Evolutionary conservation across 2,329 filamentous ascomycete species (phyloP).

Genomic region (Ceratocystis cubensis): DNA sequence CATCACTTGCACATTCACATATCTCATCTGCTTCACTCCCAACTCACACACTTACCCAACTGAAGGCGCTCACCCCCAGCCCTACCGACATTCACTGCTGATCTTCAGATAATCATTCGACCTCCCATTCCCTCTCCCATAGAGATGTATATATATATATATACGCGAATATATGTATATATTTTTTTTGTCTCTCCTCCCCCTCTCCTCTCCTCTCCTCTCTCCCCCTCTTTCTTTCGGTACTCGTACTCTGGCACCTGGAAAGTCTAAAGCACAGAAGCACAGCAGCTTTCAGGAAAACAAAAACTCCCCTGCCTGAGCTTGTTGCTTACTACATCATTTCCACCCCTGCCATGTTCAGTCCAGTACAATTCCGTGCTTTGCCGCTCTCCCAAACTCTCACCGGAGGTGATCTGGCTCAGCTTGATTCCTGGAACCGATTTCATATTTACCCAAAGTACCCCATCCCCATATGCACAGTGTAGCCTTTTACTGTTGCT

Average conservation of each 20-base stretch:
- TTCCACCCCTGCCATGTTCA: slow-evolving; percentile 6
- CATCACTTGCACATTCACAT: not conserved
- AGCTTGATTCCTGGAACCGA: not conserved
- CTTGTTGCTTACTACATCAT: not conserved
- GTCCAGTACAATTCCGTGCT: slow-evolving; percentile 6
- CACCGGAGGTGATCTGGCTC: slow-evolving; percentile 9
- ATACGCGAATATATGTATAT: no score
- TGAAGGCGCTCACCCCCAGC: not conserved
- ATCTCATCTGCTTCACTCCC: not conserved
- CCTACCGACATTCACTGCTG: not conserved
- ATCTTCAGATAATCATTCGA: not conserved
- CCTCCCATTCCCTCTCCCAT: not conserved
- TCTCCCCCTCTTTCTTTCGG: not conserved
- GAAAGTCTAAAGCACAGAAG: not conserved
- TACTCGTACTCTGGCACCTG: not conserved
- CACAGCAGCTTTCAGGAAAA: not conserved
- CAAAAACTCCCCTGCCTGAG: not conserved
- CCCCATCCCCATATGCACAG: not conserved
- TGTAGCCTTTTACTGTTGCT: not conserved
- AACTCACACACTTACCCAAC: not conserved
- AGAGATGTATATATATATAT: no score
- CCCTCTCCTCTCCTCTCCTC: not conserved
- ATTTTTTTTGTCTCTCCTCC: not conserved
- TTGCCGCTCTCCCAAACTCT: slow-evolving; percentile 5
- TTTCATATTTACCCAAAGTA: slow-evolving; percentile 7